A percentile compares a stretch with the other conserved stretches of the same genome.
phyloP scores from a whole-genome alignment of 257 asterid species.

The Lantana camara region DNA sequence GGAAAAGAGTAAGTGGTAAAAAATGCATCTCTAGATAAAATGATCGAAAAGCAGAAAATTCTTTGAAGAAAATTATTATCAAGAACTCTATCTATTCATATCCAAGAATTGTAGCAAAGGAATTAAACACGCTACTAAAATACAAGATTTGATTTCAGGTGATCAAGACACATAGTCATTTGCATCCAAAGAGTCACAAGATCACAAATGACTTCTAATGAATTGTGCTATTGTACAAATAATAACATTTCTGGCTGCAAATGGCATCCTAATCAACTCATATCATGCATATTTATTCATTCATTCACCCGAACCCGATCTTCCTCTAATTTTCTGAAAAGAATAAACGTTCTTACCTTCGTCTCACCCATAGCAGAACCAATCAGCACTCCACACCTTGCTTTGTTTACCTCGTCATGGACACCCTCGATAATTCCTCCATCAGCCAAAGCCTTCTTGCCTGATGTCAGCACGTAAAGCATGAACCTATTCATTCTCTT shows the following conservation, averaged over 20 bases:
- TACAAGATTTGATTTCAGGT: conserved; percentile 13
- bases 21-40: not conserved
- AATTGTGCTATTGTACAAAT: not conserved
- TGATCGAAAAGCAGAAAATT: conserved; percentile 16
- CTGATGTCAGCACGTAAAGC: conserved; percentile 96
- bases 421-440: conserved; percentile 78
- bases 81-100: not conserved
- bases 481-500: conserved; percentile 93
- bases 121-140: not conserved
- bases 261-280: conserved; percentile 1
- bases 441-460: conserved; percentile 92
- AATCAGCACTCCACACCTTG: conserved; percentile 84
- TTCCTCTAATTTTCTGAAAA: conserved; percentile 8
- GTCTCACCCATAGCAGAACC: conserved; percentile 99
- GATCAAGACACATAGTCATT: conserved; percentile 7
- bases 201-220: not conserved
- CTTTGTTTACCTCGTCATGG: conserved; percentile 70
- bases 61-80: conserved; percentile 4
- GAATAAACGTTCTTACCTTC: conserved; percentile 57
- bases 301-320: conserved; percentile 1
- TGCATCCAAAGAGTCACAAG: conserved; percentile 16
- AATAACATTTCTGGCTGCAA: conserved; percentile 11
- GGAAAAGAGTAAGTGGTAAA: conserved; percentile 12
- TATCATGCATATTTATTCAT: conserved; percentile 14
- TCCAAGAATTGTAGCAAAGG: not conserved